A percentile compares a stretch with the other conserved stretches of the same genome.
Evolutionary conservation across 169 alveolate species (phyloP).

Genomic region (Ichthyophthirius multifiliis): DNA sequence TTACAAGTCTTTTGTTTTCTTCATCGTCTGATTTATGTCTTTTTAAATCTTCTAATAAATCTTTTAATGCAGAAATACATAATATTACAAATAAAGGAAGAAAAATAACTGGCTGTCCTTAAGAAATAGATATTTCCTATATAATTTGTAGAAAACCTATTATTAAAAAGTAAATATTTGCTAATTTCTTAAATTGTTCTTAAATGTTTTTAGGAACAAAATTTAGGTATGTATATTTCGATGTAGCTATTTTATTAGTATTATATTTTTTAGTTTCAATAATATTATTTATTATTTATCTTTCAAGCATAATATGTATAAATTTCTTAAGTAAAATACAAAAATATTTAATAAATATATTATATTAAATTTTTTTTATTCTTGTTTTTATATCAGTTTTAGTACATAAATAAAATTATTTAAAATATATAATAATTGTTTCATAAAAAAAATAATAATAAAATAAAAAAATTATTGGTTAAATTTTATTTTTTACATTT

Average conservation of each 20-base stretch:
- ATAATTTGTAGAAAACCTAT: constrained; percentile 44
- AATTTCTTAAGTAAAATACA: too few species aligned
- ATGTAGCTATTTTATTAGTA: constrained; percentile 63
- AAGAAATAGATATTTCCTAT: constrained; percentile 31
- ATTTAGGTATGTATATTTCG: constrained; percentile 64
- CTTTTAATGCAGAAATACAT: constrained; percentile 78
- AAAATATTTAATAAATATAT: too few species aligned
- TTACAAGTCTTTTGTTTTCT: constrained; percentile 57
- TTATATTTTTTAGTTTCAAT: too few species aligned
- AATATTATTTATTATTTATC: too few species aligned
- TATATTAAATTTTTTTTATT: too few species aligned
- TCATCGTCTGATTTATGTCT: constrained; percentile 57
- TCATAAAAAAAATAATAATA: too few species aligned
- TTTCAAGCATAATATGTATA: too few species aligned
- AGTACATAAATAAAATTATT: too few species aligned
- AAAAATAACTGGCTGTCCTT: constrained; percentile 41
- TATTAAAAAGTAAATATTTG: constrained; percentile 74
- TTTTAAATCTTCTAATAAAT: constrained; percentile 75
- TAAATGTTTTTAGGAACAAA: constrained; percentile 74
- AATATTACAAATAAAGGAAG: constrained; percentile 69
- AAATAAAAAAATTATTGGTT: too few species aligned
- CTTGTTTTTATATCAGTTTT: too few species aligned
- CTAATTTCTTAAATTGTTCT: constrained; percentile 62
- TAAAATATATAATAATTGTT: too few species aligned
- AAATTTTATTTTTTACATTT: too few species aligned